Evolutionary conservation across 345 rosid species (phyloP), one percentile per base, ranked within the genome.

Genomic region (Raphanus sativus): DNA sequence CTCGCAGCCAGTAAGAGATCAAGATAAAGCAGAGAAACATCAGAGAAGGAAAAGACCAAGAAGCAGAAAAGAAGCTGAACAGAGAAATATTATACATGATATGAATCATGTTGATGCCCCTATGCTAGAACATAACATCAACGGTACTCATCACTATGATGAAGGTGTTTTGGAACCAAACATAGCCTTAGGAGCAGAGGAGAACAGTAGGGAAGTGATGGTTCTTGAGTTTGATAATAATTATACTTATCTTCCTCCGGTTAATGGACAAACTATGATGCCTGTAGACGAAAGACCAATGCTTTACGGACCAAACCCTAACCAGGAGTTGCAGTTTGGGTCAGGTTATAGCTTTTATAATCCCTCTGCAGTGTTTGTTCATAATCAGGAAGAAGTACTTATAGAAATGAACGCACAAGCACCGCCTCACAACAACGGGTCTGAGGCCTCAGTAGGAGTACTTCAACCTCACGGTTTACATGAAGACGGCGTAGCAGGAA

Each of bases 261-360:
- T 85, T 2, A 78, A 68, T 80, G 79, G 70, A 2, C 89, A 81
- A 77, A 73, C 80, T 78, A 82, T 86, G 87, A 86, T 86, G 84
- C 79, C 36, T 70, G 84, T 80, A 79, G 89, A 85, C 50, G 96
- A 87, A 73, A 86, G 89, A 29, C 84, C 89, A 13, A 68, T 85
- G 86, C 77, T 83, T 67, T 82, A 86, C 81, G 86, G 91, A 13
- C 12, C 65, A 66, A 78, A 73, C 67, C 87, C 87, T 70, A 85
- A 84, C 80, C 65, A 84, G 15, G 87, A 83, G 82, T 40, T 78
- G 81, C 89, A 76, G 8, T 69, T 79, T 50, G 91, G 80, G 30
- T 70, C 84, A 63, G 67, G 86, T 60, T 89, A 81, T 73, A 75
- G 73, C 80, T 73, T 81, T 59, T 88, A 78, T 76, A 77, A 85